A percentile compares a stretch with the other conserved stretches of the same genome.
Conservation (phyloP, 176 grass and related monocot species). For the Carex kokanica region DNA sequence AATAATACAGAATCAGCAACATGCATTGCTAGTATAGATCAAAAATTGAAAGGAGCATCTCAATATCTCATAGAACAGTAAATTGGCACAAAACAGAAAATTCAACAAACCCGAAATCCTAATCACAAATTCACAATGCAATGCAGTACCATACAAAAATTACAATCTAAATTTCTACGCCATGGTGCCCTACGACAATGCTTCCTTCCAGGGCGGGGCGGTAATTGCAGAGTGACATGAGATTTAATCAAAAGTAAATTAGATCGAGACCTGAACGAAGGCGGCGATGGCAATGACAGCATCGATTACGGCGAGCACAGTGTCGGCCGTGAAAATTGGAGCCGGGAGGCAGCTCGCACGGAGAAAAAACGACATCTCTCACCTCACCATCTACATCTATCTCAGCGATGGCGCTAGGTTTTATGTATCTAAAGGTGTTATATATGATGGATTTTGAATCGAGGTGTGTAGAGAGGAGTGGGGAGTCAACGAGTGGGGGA, state of each 20-base stretch:
- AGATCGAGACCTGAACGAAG: slow-evolving; percentile 72
- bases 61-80: slow-evolving; percentile 15
- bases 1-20: background rate
- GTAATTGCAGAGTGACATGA: background rate
- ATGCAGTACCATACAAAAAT: background rate
- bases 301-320: slow-evolving; percentile 54
- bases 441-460: background rate
- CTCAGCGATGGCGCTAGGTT: slow-evolving; percentile 8
- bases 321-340: slow-evolving; percentile 41
- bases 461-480: background rate
- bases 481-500: slow-evolving; percentile 36
- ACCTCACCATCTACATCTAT: slow-evolving; percentile 18
- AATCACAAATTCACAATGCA: background rate
- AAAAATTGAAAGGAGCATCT: background rate
- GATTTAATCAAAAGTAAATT: slow-evolving; percentile 31
- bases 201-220: background rate
- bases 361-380: slow-evolving; percentile 2
- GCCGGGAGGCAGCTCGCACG: slow-evolving; percentile 53
- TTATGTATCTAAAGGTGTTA: background rate
- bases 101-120: background rate
- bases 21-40: background rate
- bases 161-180: background rate
- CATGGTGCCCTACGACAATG: background rate
- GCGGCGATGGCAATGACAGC: slow-evolving; percentile 47
- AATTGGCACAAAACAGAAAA: slow-evolving; percentile 13